Conservation (phyloP, 208 protist species). For the Acanthamoeba rhysodes region DNA sequence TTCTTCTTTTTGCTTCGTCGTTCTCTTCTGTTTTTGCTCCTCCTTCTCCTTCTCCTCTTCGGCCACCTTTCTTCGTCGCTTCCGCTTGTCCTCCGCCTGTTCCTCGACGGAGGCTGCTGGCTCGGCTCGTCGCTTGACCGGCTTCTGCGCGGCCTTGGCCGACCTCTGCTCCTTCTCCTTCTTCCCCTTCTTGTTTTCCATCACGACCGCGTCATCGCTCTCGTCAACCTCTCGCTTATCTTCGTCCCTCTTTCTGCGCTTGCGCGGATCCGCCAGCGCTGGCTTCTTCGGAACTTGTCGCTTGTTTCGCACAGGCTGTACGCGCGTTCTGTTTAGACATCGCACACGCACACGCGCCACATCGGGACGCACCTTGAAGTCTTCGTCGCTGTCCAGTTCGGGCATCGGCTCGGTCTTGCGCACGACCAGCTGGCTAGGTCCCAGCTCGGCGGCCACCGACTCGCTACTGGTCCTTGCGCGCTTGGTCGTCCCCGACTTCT, state of each 20-base stretch:
- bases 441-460: not conserved
- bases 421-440: not conserved
- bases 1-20: not conserved
- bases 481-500: not conserved
- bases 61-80: not conserved
- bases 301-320: too few species aligned
- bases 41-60: not conserved
- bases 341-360: too few species aligned
- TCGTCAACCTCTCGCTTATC: not conserved
- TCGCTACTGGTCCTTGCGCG: not conserved
- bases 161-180: not conserved
- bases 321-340: too few species aligned
- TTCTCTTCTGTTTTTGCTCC: not conserved
- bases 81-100: not conserved
- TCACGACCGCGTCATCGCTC: not conserved
- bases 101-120: not conserved
- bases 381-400: not conserved
- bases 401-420: not conserved
- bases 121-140: not conserved
- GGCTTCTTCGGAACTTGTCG: too few species aligned
- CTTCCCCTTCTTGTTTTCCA: not conserved
- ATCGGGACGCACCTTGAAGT: not conserved
- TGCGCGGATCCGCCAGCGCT: too few species aligned
- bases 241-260: too few species aligned
- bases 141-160: not conserved